phyloP scores from a whole-genome alignment of 169 alveolate genomes.

The Cryptosporidium felis region DNA sequence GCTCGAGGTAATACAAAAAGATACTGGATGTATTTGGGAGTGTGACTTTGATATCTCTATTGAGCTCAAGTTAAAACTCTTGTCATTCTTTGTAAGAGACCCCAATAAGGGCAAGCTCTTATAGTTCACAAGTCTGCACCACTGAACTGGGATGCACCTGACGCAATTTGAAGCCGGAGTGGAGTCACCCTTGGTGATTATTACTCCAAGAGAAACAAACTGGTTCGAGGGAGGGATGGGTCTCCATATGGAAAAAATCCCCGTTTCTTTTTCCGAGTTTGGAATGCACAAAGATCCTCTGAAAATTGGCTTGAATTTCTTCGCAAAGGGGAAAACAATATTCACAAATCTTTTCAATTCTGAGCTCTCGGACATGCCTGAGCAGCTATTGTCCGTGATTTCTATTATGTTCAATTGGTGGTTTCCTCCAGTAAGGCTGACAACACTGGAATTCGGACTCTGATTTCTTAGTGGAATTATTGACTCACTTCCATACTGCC shows the following conservation, averaged over 20 bases:
- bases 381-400: constrained; percentile 34
- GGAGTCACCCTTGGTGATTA: constrained; percentile 41
- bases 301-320: constrained; percentile 47
- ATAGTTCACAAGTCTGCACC: constrained; percentile 49
- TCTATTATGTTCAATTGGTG: constrained; percentile 27
- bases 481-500: constrained; percentile 50
- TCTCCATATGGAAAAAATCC: constrained; percentile 45
- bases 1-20: constrained; percentile 2
- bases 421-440: background rate
- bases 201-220: constrained; percentile 23
- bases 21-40: constrained; percentile 8
- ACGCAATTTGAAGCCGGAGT: background rate
- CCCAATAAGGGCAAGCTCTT: constrained; percentile 28
- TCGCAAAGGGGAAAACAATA: constrained; percentile 32
- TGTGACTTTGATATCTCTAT: too few species aligned
- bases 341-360: constrained; percentile 39
- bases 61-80: too few species aligned
- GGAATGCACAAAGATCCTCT: constrained; percentile 35
- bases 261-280: constrained; percentile 10
- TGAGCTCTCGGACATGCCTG: constrained; percentile 63
- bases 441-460: background rate
- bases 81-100: too few species aligned
- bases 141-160: constrained; percentile 48
- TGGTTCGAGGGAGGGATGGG: constrained; percentile 44
- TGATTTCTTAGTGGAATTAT: too few species aligned